These are phyloP conservation scores for Blumeriella jaapii DNA, from an alignment of 2,329 filamentous ascomycete species.

Conservation along the genomic window DNA sequence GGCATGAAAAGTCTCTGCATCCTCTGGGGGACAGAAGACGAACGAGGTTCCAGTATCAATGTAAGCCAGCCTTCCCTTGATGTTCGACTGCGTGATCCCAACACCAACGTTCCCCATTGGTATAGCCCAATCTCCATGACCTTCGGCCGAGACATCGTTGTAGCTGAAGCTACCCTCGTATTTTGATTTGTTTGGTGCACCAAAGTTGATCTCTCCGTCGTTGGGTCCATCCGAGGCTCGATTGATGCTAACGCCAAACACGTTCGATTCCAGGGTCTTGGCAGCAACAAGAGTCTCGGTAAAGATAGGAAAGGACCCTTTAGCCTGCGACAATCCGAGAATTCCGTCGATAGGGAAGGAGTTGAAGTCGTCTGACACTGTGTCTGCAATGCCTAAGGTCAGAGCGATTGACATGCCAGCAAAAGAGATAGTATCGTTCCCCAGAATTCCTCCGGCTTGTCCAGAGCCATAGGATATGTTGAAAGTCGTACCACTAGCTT, in stretches of 20 bases:
- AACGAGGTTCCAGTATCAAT: constrained; percentile 80
- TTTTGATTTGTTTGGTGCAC: constrained; percentile 52
- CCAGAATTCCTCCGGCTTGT: constrained; percentile 54
- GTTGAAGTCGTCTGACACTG: constrained; percentile 62
- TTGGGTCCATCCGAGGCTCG: constrained; percentile 53
- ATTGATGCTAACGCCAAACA: constrained; percentile 62
- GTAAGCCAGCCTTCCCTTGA: constrained; percentile 45
- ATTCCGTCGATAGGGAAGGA: constrained; percentile 83
- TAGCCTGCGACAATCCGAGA: constrained; percentile 59
- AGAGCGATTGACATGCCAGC: constrained; percentile 53
- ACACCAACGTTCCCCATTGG: constrained; percentile 53
- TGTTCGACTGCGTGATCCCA: constrained; percentile 43
- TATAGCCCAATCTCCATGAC: constrained; percentile 60
- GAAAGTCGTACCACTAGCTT: constrained; percentile 43
- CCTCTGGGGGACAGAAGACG: constrained; percentile 56
- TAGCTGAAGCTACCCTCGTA: constrained; percentile 61
- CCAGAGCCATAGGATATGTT: constrained; percentile 68
- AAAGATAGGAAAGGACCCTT: constrained; percentile 48
- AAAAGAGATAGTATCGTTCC: constrained; percentile 54
- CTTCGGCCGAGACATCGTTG: constrained; percentile 36
- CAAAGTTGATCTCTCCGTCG: constrained; percentile 69
- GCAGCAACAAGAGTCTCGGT: constrained; percentile 48
- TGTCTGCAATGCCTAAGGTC: constrained; percentile 60
- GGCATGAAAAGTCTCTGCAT: constrained; percentile 57
- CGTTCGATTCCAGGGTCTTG: constrained; percentile 48